Percentiles rank a stretch among this genome's conserved stretches.
phyloP scores from a whole-genome alignment of 1,284 basidiomycete genomes.

The Cryptococcus depauperatus region DNA sequence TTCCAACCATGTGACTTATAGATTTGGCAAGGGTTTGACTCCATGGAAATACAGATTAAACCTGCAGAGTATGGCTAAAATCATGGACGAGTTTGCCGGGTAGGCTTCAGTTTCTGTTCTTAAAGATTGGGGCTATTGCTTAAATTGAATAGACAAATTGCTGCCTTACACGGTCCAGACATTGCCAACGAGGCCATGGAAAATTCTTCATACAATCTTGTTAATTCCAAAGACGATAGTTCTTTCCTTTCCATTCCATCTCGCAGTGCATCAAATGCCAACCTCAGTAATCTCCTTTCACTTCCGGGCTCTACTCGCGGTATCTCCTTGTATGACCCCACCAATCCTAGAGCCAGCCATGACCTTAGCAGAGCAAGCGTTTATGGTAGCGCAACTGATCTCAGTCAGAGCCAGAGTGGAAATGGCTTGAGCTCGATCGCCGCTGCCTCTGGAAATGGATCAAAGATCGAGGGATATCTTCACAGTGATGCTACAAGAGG shows the following conservation, averaged over 20 bases:
- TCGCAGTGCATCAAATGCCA: constrained; percentile 10
- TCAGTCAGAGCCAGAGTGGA: no score
- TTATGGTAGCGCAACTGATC: no score
- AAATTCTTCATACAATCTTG: constrained; percentile 33
- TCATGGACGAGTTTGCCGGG: constrained; percentile 63
- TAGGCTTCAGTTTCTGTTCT: no score
- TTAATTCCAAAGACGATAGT: constrained; percentile 4
- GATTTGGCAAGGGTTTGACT: constrained; percentile 69
- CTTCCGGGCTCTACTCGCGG: constrained; percentile 5
- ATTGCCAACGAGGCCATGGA: constrained; percentile 38
- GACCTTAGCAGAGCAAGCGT: constrained; percentile 4
- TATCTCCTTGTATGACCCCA: constrained; percentile 11
- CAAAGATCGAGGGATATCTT: no score
- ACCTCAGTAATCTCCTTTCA: constrained; percentile 3
- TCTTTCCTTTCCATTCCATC: constrained; percentile 10
- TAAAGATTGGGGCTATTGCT: background rate
- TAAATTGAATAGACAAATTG: constrained; percentile 35
- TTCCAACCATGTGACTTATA: constrained; percentile 64
- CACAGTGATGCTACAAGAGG: background rate
- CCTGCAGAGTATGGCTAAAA: constrained; percentile 58
- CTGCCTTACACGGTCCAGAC: constrained; percentile 40
- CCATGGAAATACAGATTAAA: constrained; percentile 62
- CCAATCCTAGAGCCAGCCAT: constrained; percentile 9
- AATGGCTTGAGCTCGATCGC: no score
- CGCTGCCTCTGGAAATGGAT: no score